phyloP scores from a whole-genome alignment of 257 asterid species.

The Nicotiana knightiana region DNA sequence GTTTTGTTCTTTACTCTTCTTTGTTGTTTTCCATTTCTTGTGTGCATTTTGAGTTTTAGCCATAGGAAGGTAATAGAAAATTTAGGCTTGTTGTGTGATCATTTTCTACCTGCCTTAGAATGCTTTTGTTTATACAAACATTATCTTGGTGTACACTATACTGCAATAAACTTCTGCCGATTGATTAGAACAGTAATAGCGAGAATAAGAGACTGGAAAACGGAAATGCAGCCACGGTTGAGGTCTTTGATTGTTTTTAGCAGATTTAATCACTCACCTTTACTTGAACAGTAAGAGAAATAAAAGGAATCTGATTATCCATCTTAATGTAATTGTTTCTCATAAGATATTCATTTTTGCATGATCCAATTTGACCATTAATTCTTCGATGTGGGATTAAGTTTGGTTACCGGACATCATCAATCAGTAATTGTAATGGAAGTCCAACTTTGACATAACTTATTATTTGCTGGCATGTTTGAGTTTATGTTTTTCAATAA shows the following conservation, averaged over 20 bases:
- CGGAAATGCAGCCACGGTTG: not conserved
- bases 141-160: not conserved
- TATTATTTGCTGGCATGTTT: not conserved
- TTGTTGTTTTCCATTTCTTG: not conserved
- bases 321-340: not conserved
- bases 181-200: not conserved
- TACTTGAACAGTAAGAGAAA: not conserved
- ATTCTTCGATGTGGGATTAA: not conserved
- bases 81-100: not conserved
- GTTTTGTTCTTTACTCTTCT: not conserved
- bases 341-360: not conserved
- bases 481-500: not conserved
- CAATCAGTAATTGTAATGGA: not conserved
- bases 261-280: not conserved
- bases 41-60: not conserved
- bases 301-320: not conserved
- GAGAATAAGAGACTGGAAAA: not conserved
- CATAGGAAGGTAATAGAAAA: not conserved
- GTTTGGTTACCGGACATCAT: not conserved
- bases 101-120: not conserved
- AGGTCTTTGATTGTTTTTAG: not conserved
- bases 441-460: not conserved
- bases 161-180: not conserved
- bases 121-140: not conserved
- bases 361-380: not conserved